Evolutionary conservation across 2,329 filamentous ascomycete species (phyloP), one percentile per base, ranked within the genome.

Genomic region (Fusarium penzigii): DNA sequence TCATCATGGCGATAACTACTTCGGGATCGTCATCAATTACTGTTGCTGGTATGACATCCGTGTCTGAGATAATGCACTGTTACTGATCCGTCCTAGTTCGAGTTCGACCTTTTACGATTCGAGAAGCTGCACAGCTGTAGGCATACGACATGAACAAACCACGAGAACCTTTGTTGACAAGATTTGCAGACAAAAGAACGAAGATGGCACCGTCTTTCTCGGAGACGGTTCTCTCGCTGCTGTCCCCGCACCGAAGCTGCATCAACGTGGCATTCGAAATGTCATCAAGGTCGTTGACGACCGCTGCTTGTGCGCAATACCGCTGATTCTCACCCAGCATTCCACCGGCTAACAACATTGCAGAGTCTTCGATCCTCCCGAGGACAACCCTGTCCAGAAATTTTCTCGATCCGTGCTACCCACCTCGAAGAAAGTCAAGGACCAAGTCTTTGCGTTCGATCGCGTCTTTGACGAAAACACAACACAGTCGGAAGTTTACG

Each of bases 221-320:
- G 94, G 94, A 55, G 94, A 99, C 71, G 94, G 94, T 53, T 97
- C 93, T 16, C 80, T 99, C 51, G 94, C 94, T n/a, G 89, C 85
- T 42, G 87, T 83, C 13, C 92, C 93, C 1, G 83, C 90, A 2
- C 92, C 92, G 1, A 96, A 93, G 68, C 81, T 96, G 32, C 85
- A 88, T 55, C 86, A 90, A 63, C 92, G 92, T 66, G 94, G 95
- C 8, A 86, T 99, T 51, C 83, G 92, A 65, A 87, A 90, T 2
- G 92, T 99, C 48, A 89, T 99, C 75, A 97, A 97, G 74, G 92
- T 99, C 17, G 83, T 99, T 48, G 95, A 99, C 68, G 92, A 97
- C 69, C 89, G 90, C 67, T 97, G 94, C 77, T 77, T 99, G 94
- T 97, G 82, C 63, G 90, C 80, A 11, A 29, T 16, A 1, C 42